Base-by-base conservation (phyloP, 345 rosid genomes). In the Erysimum cheiranthoides region DNA sequence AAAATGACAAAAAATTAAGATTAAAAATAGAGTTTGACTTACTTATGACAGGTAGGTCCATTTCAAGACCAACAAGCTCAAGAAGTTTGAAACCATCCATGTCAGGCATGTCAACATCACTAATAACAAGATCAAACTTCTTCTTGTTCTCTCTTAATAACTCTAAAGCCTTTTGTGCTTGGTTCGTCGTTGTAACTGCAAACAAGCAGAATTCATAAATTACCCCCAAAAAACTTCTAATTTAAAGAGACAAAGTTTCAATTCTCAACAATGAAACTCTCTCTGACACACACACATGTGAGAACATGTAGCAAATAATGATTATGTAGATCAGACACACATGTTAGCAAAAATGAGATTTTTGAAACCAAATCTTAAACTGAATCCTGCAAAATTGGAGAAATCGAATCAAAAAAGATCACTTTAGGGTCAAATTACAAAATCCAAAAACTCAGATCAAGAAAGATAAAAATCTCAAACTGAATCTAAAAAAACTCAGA, bases 11-110 rank as follows among this genome's bases (percentile, higher is more conserved):
- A 43, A 43, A 3, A 17, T 25, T 63, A 40, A 32, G 21, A 57
- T 4, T 21, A 65, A 64, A 57, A 67, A 66, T 42, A 61, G 28
- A 28, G 63, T 16, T 50, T 59, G 70, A 90, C 97, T 81, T 70
- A 95, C 98, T 92, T 8, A 95, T 92, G 66, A 92, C 97, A 42
- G 99, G 99, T 73, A 95, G 96, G 84, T 95, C 99, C 99, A 95
- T 95, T 83, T 95, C 99, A 31, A 95, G 91, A 71, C 99, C 99
- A 65, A 92, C 97, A 34, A 80, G 93, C 79, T 95, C 99, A 5
- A 95, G 91, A 32, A 95, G 97, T 56, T 89, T 95, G 70, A 95
- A 95, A 18, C 99, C 99, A 64, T 95, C 97, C 98, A 92, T 95
- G 84, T 95, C 99, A 45, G 99, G 99, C 99, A 95, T 95, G 86